A percentile compares a stretch with the other conserved stretches of the same genome.
phyloP scores from a whole-genome alignment of 176 grass and related monocot genomes.

The Ensete glaucum region DNA sequence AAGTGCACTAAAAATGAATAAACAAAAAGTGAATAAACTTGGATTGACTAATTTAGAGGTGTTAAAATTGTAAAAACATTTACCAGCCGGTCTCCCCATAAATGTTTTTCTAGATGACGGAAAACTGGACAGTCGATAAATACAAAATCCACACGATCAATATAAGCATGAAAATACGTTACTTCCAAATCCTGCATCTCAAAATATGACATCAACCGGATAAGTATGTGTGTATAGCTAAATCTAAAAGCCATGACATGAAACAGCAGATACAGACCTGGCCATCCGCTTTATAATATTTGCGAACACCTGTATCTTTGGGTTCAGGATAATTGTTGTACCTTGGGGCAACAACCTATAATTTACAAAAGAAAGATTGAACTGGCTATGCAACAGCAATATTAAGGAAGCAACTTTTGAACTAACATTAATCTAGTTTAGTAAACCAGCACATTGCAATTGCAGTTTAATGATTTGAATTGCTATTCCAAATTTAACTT shows the following conservation, averaged over 20 bases:
- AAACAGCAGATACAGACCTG: slow-evolving; percentile 35
- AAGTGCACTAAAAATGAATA: slow-evolving; percentile 11
- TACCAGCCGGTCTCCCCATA: slow-evolving; percentile 82
- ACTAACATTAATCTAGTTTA: too few relatives aligned
- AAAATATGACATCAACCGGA: background rate
- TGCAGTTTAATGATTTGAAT: background rate
- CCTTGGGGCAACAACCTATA: slow-evolving; percentile 69
- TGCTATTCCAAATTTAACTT: background rate
- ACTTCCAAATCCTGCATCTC: slow-evolving; percentile 74
- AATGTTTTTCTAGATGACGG: slow-evolving; percentile 53
- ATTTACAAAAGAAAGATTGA: slow-evolving; percentile 10
- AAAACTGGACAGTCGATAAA: slow-evolving; percentile 69
- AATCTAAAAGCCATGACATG: background rate
- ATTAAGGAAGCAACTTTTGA: too few relatives aligned
- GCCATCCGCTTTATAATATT: slow-evolving; percentile 56
- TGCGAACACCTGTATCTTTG: slow-evolving; percentile 47
- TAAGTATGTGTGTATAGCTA: background rate
- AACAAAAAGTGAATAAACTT: slow-evolving; percentile 1
- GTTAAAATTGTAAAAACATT: background rate
- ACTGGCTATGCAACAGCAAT: background rate
- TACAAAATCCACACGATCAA: slow-evolving; percentile 93
- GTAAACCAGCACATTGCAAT: background rate
- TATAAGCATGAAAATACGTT: slow-evolving; percentile 62
- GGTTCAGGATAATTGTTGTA: slow-evolving; percentile 71
- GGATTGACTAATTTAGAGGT: background rate